These are phyloP conservation scores for Viridothelium virens DNA, from an alignment of 495 filamentous ascomycete species.

Conservation along the genomic window DNA sequence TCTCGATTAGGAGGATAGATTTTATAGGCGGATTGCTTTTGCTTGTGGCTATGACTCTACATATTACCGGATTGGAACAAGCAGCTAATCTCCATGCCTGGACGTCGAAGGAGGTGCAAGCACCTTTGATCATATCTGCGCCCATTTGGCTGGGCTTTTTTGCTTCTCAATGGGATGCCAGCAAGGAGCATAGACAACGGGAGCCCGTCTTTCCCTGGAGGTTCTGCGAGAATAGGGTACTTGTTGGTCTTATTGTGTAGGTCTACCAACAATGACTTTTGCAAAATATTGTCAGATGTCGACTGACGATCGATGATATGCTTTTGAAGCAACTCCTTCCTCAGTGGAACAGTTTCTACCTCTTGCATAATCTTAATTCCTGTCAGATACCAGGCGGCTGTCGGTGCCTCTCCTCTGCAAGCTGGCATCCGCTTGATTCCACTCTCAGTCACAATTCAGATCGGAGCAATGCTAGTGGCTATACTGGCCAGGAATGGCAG, in stretches of 20 bases:
- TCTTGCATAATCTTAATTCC: neutral
- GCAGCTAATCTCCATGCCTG: neutral
- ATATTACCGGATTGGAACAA: neutral
- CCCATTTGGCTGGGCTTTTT: neutral
- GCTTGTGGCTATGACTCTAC: neutral
- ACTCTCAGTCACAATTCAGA: neutral
- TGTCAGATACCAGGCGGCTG: neutral
- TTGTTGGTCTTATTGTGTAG: neutral
- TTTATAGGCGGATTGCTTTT: neutral
- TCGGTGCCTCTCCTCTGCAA: neutral
- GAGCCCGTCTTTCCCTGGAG: slow-evolving; percentile 1
- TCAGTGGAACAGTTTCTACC: neutral
- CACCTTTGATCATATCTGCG: neutral
- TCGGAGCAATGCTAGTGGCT: neutral
- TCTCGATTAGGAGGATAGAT: neutral
- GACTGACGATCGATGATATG: neutral
- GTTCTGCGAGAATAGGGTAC: neutral
- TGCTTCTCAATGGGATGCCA: neutral
- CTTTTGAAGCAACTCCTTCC: neutral
- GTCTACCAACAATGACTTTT: neutral
- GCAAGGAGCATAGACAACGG: neutral
- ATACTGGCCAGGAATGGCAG: neutral
- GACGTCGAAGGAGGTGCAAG: neutral
- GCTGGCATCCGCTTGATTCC: neutral
- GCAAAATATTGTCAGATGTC: neutral